Conservation (phyloP, 1,284 basidiomycete species). For the Schizophyllum amplum region DNA sequence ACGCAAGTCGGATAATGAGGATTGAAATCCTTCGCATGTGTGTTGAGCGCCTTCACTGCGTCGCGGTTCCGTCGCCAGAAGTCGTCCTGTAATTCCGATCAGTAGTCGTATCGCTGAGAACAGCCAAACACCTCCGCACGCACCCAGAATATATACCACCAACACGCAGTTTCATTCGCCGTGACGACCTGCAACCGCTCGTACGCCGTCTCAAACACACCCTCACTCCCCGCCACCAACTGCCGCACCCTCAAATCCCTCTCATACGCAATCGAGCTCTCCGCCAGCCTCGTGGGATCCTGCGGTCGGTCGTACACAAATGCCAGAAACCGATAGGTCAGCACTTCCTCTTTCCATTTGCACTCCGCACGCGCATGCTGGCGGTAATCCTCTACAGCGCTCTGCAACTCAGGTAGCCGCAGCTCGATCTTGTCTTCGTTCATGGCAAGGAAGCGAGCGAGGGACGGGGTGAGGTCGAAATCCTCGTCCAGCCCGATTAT, state of each 20-base stretch:
- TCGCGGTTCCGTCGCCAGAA: constrained; percentile 62
- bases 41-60: constrained; percentile 39
- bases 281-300: constrained; percentile 34
- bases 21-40: constrained; percentile 55
- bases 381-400: constrained; percentile 47
- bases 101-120: too few relatives aligned
- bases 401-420: constrained; percentile 38
- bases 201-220: constrained; percentile 46
- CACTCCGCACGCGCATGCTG: constrained; percentile 42
- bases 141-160: constrained; percentile 84
- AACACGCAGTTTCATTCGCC: constrained; percentile 45
- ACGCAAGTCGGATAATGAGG: constrained; percentile 70
- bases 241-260: constrained; percentile 46
- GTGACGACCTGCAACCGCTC: constrained; percentile 51
- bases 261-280: constrained; percentile 41
- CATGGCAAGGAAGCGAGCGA: constrained; percentile 59
- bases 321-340: constrained; percentile 65
- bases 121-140: too few relatives aligned
- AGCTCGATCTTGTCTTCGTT: constrained; percentile 49
- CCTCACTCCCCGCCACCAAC: constrained; percentile 42
- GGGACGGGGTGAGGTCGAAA: constrained; percentile 51
- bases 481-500: constrained; percentile 63
- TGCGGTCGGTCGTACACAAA: constrained; percentile 52
- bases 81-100: too few relatives aligned
- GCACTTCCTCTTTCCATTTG: constrained; percentile 42